Conservation (phyloP, 441 rosid species). For the Erodium moschatum region DNA sequence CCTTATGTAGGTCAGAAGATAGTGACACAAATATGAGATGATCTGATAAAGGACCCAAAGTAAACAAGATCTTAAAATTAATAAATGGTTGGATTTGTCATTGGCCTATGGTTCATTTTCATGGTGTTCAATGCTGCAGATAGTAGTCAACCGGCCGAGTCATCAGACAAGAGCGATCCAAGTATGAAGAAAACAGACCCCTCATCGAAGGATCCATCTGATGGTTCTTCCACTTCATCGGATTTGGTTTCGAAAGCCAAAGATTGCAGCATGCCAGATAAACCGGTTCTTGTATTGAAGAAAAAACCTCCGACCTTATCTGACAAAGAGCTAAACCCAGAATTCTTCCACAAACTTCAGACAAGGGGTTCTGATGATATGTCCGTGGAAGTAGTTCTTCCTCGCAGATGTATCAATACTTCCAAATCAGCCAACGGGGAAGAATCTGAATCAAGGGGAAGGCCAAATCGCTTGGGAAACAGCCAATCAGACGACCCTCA, state of each 20-base stretch:
- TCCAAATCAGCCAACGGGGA: constrained; percentile 48
- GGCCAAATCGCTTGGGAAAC: constrained; percentile 18
- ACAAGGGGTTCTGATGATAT: constrained; percentile 63
- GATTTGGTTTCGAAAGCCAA: too few species aligned
- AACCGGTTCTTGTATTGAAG: constrained; percentile 77
- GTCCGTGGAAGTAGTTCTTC: constrained; percentile 89
- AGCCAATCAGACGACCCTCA: too few species aligned
- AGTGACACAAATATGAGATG: background rate
- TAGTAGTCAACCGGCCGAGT: constrained; percentile 32
- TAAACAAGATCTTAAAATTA: background rate
- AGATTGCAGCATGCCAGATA: constrained; percentile 26
- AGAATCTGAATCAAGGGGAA: constrained; percentile 44
- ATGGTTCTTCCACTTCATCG: constrained; percentile 34
- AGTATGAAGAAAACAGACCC: constrained; percentile 35
- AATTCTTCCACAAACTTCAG: constrained; percentile 90
- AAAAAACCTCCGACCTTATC: constrained; percentile 71
- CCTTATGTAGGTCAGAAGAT: background rate
- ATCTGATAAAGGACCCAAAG: background rate
- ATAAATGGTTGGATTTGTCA: background rate
- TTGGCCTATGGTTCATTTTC: background rate
- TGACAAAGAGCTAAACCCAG: constrained; percentile 82
- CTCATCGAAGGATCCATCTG: constrained; percentile 38
- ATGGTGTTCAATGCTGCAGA: constrained; percentile 25
- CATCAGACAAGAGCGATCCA: constrained; percentile 35
- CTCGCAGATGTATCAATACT: constrained; percentile 56